Percentiles rank a stretch among this genome's conserved stretches.
These are phyloP conservation scores for Coprinellus aureogranulatus DNA, from an alignment of 768 basidiomycete genomes.

Conservation along the genomic window DNA sequence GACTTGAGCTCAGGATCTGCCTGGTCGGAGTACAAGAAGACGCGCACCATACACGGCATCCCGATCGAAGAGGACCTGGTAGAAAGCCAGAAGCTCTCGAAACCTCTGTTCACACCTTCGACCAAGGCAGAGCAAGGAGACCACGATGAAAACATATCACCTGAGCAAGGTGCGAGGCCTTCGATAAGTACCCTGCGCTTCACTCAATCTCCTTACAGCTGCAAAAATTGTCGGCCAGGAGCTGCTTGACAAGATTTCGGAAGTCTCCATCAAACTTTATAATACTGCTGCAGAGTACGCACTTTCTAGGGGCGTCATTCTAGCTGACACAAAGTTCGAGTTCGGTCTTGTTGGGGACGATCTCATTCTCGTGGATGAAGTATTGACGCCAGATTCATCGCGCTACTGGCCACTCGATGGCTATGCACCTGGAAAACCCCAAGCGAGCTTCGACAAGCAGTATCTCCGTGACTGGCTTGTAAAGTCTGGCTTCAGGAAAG, in stretches of 20 bases:
- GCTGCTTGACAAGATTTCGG: slow-evolving; percentile 60
- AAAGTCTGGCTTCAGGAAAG: slow-evolving; percentile 67
- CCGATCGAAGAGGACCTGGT: slow-evolving; percentile 67
- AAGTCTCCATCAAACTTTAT: slow-evolving; percentile 64
- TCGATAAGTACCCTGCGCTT: not conserved
- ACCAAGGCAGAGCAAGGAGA: slow-evolving; percentile 93
- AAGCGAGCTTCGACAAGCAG: slow-evolving; percentile 96
- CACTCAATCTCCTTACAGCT: slow-evolving; percentile 39
- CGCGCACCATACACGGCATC: slow-evolving; percentile 86
- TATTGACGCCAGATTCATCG: slow-evolving; percentile 96
- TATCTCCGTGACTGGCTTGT: slow-evolving; percentile 90
- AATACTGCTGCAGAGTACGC: slow-evolving; percentile 74
- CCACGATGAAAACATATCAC: slow-evolving; percentile 96
- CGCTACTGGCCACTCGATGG: slow-evolving; percentile 87
- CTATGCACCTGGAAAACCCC: slow-evolving; percentile 71
- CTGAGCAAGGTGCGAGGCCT: slow-evolving; percentile 56
- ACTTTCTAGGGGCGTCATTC: slow-evolving; percentile 74
- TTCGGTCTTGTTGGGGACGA: slow-evolving; percentile 73
- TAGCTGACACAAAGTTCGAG: slow-evolving; percentile 98
- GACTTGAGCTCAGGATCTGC: slow-evolving; percentile 68
- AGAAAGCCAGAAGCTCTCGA: slow-evolving; percentile 81
- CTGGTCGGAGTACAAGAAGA: slow-evolving; percentile 90
- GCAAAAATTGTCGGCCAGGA: slow-evolving; percentile 63
- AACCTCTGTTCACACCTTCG: slow-evolving; percentile 91
- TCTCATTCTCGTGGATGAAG: slow-evolving; percentile 90